Evolutionary conservation across 2,329 filamentous ascomycete genomes (phyloP), one percentile per base, ranked within the genome.

Genomic region (Chalaropsis thielavioides): DNA sequence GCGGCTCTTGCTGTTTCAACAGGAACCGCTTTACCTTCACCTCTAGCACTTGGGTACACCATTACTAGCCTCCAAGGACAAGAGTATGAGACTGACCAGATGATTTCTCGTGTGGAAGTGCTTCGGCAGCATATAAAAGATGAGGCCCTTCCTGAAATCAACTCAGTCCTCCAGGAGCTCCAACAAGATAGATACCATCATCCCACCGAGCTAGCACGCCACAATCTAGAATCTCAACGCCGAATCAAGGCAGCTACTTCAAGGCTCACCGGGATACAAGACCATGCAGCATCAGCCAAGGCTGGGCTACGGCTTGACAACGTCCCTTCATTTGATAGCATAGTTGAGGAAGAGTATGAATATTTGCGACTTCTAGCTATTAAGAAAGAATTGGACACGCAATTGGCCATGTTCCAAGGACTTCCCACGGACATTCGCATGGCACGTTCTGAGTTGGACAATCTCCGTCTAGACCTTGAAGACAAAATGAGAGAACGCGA

Each of bases 221-320:
- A 86, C 69, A 92, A 90, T n/a, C 79, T 86, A 3, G 87, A 94
- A 62, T 83, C 88, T 74, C 84, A 86, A 68, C 84, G 88, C 64
- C 84, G 80, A 65, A 82, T 87, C 61, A 90, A 90, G 72, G 75
- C 82, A n/a, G 77, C 89, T 44, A 76, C 80, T 15, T 76, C 83
- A 1, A 87, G 87, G 69, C 77, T 92, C 1, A 82, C 83, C 17
- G 89, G 94, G 71, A 82, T 89, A 66, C 76, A 61, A 24, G 54
- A 63, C 10, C 63, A 56, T 35, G 63, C 61, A 8, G 60, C 58
- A 13, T 27, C 62, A 22, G 63, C 63, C 11, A 19, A 62, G 49
- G 19, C 22, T 11, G 22, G 13, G 7, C 46, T 54, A 11, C 40
- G 24, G 27, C 41, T 65, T 10, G 66, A 60, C 31, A 60, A 49